Evolutionary conservation across 2,329 filamentous ascomycete species (phyloP).

Genomic region (Ascochyta viciae-villosae): DNA sequence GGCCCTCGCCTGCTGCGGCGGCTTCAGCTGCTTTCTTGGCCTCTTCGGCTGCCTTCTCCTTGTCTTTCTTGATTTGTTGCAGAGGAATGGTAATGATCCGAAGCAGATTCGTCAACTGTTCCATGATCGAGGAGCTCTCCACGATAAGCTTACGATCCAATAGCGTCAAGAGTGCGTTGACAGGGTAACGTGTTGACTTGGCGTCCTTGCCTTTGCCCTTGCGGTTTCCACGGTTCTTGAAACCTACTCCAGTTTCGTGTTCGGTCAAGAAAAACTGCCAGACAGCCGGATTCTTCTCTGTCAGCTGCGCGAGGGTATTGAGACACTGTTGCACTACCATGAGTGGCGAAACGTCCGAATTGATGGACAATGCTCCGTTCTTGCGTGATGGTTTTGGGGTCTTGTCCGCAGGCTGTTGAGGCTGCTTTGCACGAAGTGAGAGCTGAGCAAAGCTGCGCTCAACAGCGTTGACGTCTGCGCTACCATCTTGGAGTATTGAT

Average conservation of each 20-base stretch:
- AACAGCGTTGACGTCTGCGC: constrained; percentile 88
- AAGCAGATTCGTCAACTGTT: constrained; percentile 84
- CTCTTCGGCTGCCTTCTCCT: constrained; percentile 66
- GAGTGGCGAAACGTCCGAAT: constrained; percentile 88
- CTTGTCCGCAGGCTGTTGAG: constrained; percentile 68
- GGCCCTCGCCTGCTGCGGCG: constrained; percentile 12
- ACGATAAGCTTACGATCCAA: constrained; percentile 95
- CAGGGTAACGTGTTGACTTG: constrained; percentile 84
- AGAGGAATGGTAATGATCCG: constrained; percentile 89
- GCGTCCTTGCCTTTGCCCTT: constrained; percentile 90
- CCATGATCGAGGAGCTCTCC: constrained; percentile 97
- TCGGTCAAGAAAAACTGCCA: constrained; percentile 93
- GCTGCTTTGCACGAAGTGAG: constrained; percentile 86
- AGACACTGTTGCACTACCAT: constrained; percentile 97
- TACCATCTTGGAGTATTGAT: constrained; percentile 94
- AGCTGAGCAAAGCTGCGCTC: constrained; percentile 95
- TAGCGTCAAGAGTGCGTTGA: constrained; percentile 87
- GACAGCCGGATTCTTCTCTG: constrained; percentile 83
- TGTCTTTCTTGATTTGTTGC: constrained; percentile 83
- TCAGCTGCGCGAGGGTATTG: constrained; percentile 81
- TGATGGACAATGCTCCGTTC: constrained; percentile 68
- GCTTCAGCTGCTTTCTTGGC: constrained; percentile 42
- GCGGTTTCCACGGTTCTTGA: constrained; percentile 77
- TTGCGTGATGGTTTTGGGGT: constrained; percentile 84
- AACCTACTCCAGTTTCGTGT: constrained; percentile 78